Conservation (phyloP, 129 eudicot genomes). For the Flaveria bidentis region DNA sequence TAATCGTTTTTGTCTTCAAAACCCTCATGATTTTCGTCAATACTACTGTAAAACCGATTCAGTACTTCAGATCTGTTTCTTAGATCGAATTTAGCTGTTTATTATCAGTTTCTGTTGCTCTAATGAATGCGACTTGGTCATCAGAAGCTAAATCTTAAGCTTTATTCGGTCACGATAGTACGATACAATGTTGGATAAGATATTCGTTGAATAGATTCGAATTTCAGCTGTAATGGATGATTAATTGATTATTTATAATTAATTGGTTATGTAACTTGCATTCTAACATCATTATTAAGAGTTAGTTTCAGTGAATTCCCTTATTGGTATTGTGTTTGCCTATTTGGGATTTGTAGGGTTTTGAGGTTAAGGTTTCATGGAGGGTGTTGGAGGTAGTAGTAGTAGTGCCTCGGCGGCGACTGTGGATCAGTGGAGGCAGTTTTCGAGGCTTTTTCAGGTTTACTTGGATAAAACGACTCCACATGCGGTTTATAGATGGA, state of each 20-base stretch:
- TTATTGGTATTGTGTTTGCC: conserved; percentile 25
- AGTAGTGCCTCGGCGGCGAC: conserved; percentile 47
- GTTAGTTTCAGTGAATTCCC: neutral
- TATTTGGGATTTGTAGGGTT: conserved; percentile 36
- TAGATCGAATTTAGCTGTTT: neutral
- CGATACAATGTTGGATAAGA: conserved; percentile 5
- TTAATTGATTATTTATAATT: neutral
- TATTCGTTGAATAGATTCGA: neutral
- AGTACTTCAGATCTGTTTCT: conserved; percentile 31
- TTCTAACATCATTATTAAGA: neutral
- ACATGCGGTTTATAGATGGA: conserved; percentile 69
- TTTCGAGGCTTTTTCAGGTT: conserved; percentile 59
- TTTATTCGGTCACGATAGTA: neutral
- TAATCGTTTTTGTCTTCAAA: conserved; percentile 8
- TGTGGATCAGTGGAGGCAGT: conserved; percentile 65
- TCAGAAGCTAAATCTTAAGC: neutral
- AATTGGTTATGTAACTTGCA: conserved; percentile 9
- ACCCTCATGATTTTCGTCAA: conserved; percentile 6
- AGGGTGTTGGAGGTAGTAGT: conserved; percentile 59
- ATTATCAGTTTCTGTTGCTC: conserved; percentile 4
- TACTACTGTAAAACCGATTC: neutral
- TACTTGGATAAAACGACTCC: conserved; percentile 85
- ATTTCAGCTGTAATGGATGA: conserved; percentile 2
- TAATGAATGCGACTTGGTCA: conserved; percentile 2
- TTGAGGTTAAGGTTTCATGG: conserved; percentile 50